A percentile compares a stretch with the other conserved stretches of the same genome.
These are phyloP conservation scores for Termitomyces sp. DNA, from an alignment of 768 basidiomycete species.

Conservation along the genomic window DNA sequence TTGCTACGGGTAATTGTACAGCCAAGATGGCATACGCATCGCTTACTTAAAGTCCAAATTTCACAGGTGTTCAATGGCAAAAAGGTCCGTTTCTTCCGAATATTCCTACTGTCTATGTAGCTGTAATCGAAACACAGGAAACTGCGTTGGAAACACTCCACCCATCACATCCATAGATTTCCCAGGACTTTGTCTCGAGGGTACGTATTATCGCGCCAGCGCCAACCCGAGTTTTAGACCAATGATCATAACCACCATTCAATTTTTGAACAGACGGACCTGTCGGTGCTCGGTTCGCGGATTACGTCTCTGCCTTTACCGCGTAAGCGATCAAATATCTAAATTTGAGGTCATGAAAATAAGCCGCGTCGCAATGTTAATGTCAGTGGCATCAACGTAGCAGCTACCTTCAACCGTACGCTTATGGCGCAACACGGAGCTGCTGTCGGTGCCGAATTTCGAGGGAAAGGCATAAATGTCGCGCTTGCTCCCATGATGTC, in stretches of 20 bases:
- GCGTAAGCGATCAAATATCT: constrained; percentile 26
- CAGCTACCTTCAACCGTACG: constrained; percentile 46
- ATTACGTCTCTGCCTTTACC: constrained; percentile 43
- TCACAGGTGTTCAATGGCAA: constrained; percentile 35
- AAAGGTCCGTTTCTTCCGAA: constrained; percentile 19
- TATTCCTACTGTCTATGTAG: background rate
- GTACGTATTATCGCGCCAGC: constrained; percentile 14
- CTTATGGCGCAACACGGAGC: constrained; percentile 51
- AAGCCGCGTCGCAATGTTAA: background rate
- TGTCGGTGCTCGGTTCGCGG: constrained; percentile 43
- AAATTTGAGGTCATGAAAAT: background rate
- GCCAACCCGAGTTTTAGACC: background rate
- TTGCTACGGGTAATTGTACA: constrained; percentile 41
- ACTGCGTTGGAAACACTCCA: constrained; percentile 47
- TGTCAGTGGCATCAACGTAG: constrained; percentile 44
- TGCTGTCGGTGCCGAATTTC: constrained; percentile 56
- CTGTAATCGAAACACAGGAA: constrained; percentile 17
- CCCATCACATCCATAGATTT: constrained; percentile 40
- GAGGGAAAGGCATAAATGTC: constrained; percentile 54
- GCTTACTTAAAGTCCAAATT: background rate
- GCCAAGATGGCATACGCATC: background rate
- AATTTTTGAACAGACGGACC: constrained; percentile 29
- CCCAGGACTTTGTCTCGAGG: constrained; percentile 46
- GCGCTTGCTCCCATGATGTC: constrained; percentile 47
- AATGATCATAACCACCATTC: background rate